phyloP scores from a whole-genome alignment of 306 rosid species.

The Quercus engelmannii region DNA sequence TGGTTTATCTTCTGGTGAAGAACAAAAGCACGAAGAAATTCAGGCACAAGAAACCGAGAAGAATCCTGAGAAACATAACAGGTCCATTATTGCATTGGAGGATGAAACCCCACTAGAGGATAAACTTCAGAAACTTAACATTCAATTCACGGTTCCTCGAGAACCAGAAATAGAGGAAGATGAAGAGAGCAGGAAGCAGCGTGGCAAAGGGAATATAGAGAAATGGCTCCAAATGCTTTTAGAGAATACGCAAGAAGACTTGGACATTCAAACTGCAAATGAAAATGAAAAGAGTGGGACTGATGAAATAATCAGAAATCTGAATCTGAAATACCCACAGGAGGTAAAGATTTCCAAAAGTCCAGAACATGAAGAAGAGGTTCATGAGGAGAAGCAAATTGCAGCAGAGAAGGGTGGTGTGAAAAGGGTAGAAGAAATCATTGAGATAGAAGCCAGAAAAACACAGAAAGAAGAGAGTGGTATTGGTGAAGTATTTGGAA shows the following conservation, averaged over 20 bases:
- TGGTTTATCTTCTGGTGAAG: slow-evolving; percentile 46
- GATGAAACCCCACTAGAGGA: slow-evolving; percentile 47
- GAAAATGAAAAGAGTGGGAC: slow-evolving; percentile 28
- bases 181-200: slow-evolving; percentile 66
- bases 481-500: slow-evolving; percentile 32
- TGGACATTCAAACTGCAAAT: slow-evolving; percentile 29
- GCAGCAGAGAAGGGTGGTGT: slow-evolving; percentile 20
- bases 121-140: slow-evolving; percentile 36
- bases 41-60: slow-evolving; percentile 26
- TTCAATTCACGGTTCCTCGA: slow-evolving; percentile 30
- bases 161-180: slow-evolving; percentile 68
- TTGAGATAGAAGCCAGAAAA: slow-evolving; percentile 20
- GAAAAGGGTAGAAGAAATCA: slow-evolving; percentile 22
- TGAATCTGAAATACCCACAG: slow-evolving; percentile 51
- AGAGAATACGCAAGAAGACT: slow-evolving; percentile 46
- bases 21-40: slow-evolving; percentile 31
- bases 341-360: slow-evolving; percentile 36
- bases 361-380: slow-evolving; percentile 32
- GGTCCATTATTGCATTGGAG: slow-evolving; percentile 39
- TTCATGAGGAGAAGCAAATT: slow-evolving; percentile 26
- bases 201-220: slow-evolving; percentile 92
- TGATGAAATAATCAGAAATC: slow-evolving; percentile 39
- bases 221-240: slow-evolving; percentile 93
- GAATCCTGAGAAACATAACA: slow-evolving; percentile 38
- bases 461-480: slow-evolving; percentile 24